phyloP scores from a whole-genome alignment of 1,284 basidiomycete genomes.

The Neonothopanus nambi region DNA sequence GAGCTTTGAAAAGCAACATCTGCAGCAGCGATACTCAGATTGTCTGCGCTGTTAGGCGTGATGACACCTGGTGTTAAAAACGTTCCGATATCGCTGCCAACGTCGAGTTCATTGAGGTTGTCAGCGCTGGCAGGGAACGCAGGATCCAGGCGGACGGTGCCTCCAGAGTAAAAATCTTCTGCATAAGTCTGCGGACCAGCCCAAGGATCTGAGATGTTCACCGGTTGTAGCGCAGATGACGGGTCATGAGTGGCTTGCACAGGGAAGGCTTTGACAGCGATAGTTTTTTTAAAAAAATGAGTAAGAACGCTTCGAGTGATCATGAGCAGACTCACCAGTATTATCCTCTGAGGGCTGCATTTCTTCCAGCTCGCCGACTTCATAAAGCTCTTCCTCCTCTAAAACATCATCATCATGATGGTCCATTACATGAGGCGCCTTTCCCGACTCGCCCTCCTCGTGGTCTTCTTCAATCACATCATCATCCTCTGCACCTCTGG shows the following conservation, averaged over 20 bases:
- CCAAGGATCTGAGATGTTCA: constrained; percentile 53
- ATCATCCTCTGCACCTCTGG: background rate
- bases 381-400: constrained; percentile 4
- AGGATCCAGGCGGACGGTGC: constrained; percentile 26
- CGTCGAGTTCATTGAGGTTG: constrained; percentile 20
- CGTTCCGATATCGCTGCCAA: constrained; percentile 18
- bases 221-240: constrained; percentile 4
- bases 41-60: constrained; percentile 13
- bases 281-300: background rate
- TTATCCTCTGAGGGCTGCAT: constrained; percentile 24
- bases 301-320: background rate
- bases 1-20: background rate
- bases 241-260: constrained; percentile 10
- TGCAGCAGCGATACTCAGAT: constrained; percentile 1
- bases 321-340: constrained; percentile 15
- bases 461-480: constrained; percentile 20
- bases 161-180: constrained; percentile 50
- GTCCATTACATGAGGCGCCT: background rate
- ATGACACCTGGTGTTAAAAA: constrained; percentile 19
- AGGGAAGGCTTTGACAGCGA: constrained; percentile 23
- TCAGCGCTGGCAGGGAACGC: constrained; percentile 22
- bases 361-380: constrained; percentile 17
- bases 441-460: constrained; percentile 21
- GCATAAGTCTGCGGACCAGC: constrained; percentile 48
- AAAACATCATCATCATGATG: constrained; percentile 2